Evolutionary conservation across 495 filamentous ascomycete genomes (phyloP).

Genomic region (Talaromyces liani): DNA sequence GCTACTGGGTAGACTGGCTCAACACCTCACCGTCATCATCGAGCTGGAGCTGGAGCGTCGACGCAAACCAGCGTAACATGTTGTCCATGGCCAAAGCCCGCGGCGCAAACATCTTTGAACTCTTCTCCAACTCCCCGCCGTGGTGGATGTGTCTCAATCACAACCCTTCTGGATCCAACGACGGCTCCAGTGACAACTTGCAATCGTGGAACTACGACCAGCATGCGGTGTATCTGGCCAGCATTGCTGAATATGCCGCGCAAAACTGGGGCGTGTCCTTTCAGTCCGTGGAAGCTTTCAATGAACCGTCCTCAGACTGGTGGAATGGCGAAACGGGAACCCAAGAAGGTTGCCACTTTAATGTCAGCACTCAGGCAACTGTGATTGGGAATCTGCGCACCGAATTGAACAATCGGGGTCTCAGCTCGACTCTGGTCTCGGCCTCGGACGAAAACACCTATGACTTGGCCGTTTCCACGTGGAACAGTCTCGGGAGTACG

Average conservation of each 20-base stretch:
- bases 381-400: slow-evolving; percentile 1
- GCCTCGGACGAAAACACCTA: slow-evolving; percentile 4
- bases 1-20: slow-evolving; percentile 22
- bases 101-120: slow-evolving; percentile 26
- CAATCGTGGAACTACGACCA: slow-evolving; percentile 29
- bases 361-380: not conserved
- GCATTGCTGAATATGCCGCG: slow-evolving; percentile 26
- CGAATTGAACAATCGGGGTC: slow-evolving; percentile 4
- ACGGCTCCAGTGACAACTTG: slow-evolving; percentile 19
- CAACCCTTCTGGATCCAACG: slow-evolving; percentile 26
- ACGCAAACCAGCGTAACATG: slow-evolving; percentile 16
- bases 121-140: slow-evolving; percentile 33
- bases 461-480: slow-evolving; percentile 19
- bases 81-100: slow-evolving; percentile 21
- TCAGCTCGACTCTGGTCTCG: not conserved
- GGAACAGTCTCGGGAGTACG: slow-evolving; percentile 16
- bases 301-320: slow-evolving; percentile 27
- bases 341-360: slow-evolving; percentile 6
- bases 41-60: slow-evolving; percentile 3
- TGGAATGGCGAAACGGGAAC: slow-evolving; percentile 23
- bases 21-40: not conserved
- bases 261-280: slow-evolving; percentile 26
- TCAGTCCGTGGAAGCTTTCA: slow-evolving; percentile 27
- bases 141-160: slow-evolving; percentile 35
- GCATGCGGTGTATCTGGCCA: slow-evolving; percentile 31